These are phyloP conservation scores for Fallopia convolvulus DNA, from an alignment of 148 eudicot genomes.

Conservation along the genomic window DNA sequence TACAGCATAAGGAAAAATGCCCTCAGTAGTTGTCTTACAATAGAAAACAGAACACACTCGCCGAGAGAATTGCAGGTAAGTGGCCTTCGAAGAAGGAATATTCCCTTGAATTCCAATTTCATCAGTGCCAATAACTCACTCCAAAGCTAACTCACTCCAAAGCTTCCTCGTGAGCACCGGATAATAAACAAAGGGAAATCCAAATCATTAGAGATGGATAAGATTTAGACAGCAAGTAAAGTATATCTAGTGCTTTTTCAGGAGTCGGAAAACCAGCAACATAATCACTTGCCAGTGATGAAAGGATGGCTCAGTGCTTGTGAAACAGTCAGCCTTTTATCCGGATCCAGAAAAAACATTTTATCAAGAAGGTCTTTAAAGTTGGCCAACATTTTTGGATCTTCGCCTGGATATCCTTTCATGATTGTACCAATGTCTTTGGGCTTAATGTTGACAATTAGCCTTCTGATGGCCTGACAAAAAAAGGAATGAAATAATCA, in stretches of 20 bases:
- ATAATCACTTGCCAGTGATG: constrained; percentile 99
- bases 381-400: constrained; percentile 85
- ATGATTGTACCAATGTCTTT: constrained; percentile 73
- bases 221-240: constrained; percentile 31
- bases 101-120: constrained; percentile 34
- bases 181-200: constrained; percentile 49
- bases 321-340: constrained; percentile 84
- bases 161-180: constrained; percentile 27
- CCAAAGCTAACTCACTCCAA: constrained; percentile 42
- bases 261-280: constrained; percentile 73
- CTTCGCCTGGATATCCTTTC: constrained; percentile 79
- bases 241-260: constrained; percentile 60
- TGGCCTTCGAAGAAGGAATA: constrained; percentile 40
- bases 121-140: constrained; percentile 40
- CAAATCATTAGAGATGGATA: constrained; percentile 63
- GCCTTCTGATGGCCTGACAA: constrained; percentile 67
- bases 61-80: constrained; percentile 50
- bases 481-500: not conserved
- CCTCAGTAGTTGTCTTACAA: constrained; percentile 98
- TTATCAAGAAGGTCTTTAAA: constrained; percentile 89
- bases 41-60: constrained; percentile 80
- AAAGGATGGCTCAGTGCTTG: constrained; percentile 93
- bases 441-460: constrained; percentile 70
- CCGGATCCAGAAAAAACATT: constrained; percentile 83
- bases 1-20: constrained; percentile 57